Conservation (phyloP, 305 asterid genomes). For the Rubia peregrina region DNA sequence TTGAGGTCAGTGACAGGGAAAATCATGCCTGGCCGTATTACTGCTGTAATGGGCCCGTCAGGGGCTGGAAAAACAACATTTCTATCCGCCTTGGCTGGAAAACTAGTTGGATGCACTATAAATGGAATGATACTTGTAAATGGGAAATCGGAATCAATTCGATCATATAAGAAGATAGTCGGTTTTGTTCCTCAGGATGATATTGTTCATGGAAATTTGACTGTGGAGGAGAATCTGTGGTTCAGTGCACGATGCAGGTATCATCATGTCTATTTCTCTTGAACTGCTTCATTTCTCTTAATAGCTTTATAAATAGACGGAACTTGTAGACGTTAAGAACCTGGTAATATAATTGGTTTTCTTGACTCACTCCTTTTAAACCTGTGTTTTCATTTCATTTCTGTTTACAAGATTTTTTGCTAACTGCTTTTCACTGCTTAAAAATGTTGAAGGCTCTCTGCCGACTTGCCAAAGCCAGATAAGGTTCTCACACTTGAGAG, state of each 20-base stretch:
- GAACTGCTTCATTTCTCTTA: not conserved
- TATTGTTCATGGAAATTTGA: constrained; percentile 91
- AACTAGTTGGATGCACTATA: constrained; percentile 76
- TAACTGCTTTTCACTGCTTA: constrained; percentile 35
- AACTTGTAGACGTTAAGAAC: not conserved
- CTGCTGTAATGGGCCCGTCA: constrained; percentile 97
- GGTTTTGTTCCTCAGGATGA: constrained; percentile 99
- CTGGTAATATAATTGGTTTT: not conserved
- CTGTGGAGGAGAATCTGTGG: constrained; percentile 95
- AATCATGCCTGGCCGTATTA: constrained; percentile 74
- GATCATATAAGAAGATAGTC: constrained; percentile 66
- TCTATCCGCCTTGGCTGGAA: constrained; percentile 94
- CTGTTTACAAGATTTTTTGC: constrained; percentile 14
- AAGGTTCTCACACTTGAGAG: constrained; percentile 89
- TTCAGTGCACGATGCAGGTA: constrained; percentile 98
- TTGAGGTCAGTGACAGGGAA: constrained; percentile 77
- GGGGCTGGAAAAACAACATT: constrained; percentile 98
- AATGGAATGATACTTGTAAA: constrained; percentile 62
- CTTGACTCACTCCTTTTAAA: not conserved
- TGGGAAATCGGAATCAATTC: constrained; percentile 65
- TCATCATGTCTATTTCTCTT: constrained; percentile 14
- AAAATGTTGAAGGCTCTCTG: constrained; percentile 63
- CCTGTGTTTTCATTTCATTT: constrained; percentile 8
- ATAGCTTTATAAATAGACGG: not conserved
- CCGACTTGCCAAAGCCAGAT: constrained; percentile 82